Base-by-base conservation (phyloP, 371 early-diverging fungal genomes). In the Rhizopus sp. region DNA sequence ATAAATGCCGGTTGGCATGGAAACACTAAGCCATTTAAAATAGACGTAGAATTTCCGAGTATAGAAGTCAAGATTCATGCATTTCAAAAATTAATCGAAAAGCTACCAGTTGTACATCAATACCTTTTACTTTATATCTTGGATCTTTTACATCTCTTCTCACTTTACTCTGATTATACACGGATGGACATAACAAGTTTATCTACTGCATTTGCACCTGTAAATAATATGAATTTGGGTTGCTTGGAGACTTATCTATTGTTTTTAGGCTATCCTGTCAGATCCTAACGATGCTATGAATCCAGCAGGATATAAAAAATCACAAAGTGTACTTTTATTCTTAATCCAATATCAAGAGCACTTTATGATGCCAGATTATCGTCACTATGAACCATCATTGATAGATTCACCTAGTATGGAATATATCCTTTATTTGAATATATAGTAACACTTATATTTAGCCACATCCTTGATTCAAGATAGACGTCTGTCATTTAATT, bases 181-280 rank as follows among this genome's bases (percentile, higher is more conserved):
- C 72, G 80, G 17, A 87, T 87, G 87, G 77, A 81, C 53, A 60
- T 75, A 2, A 70, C 76, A 13, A 80, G 82, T 39, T 53, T 87
- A 17, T 82, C 87, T 7, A 76, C 82, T 16, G 78, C 84, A n/a
- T 87, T 87, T 71, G 77, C 84, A 40, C 87, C 87, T 41, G 77
- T 76, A 64, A 66, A 56, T 53, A 8, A 15, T 33, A 6, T 39
- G 12, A 38, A 8, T 47, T 13, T 46, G 17, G 31, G 16, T 50
- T 30, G n/a, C 23, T 37, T 42, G 38, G 7, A 34, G 8, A 53
- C 15, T 23, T 15, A 23, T 1, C 0, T 46, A 16, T 23, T 23
- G 23, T 23, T 23, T 29, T 17, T 52, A 76, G 55, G 78, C 76
- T 16, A 72, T 85, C 12, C 59, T 87, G 5, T 79, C 81, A 3